Conservation (phyloP, 177 flowering plant species). For the Tripterygium wilfordii region DNA sequence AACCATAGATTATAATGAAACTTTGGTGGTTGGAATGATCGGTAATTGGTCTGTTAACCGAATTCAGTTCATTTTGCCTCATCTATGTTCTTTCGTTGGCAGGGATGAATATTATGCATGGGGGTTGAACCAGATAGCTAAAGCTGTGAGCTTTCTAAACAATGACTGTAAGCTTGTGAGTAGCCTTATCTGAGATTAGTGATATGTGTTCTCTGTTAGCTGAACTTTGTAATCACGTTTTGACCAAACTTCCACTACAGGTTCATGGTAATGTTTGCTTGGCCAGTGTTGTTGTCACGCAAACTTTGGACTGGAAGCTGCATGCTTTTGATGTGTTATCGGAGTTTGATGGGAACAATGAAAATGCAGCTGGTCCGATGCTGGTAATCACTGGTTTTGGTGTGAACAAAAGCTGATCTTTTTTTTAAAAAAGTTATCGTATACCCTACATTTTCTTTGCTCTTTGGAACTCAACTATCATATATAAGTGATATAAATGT, state of each 20-base stretch:
- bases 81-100: conserved; percentile 10
- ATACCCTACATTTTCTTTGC: too few relatives aligned
- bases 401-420: too few relatives aligned
- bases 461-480: too few relatives aligned
- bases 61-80: not conserved
- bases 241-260: conserved; percentile 31
- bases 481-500: too few relatives aligned
- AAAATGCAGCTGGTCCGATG: conserved; percentile 72
- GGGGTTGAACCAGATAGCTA: conserved; percentile 93
- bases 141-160: conserved; percentile 98
- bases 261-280: conserved; percentile 94
- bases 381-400: conserved; percentile 50
- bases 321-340: conserved; percentile 98
- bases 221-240: not conserved
- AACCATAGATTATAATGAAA: too few relatives aligned
- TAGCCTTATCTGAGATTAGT: conserved; percentile 5
- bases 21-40: too few relatives aligned
- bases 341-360: conserved; percentile 83
- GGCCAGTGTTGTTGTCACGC: conserved; percentile 96
- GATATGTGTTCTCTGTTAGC: not conserved
- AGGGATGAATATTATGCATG: conserved; percentile 97
- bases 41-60: too few relatives aligned
- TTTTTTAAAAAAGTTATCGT: too few relatives aligned
- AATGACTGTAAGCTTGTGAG: conserved; percentile 98
- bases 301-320: conserved; percentile 94